phyloP scores from a whole-genome alignment of 2,329 filamentous ascomycete species.

The Aspergillus tamarii region DNA sequence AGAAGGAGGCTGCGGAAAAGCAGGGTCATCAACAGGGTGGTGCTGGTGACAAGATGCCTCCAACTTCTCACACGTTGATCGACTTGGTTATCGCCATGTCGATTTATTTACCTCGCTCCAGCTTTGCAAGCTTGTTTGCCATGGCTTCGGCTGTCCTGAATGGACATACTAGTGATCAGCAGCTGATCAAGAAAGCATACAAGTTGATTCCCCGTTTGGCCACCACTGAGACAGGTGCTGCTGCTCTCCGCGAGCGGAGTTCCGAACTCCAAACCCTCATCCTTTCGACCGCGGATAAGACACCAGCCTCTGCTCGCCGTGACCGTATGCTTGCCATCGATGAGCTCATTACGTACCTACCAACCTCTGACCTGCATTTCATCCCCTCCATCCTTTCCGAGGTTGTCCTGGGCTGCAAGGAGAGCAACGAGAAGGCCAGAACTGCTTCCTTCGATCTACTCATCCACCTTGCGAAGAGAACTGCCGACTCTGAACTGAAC shows the following conservation, averaged over 20 bases:
- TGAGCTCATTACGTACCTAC: conserved; percentile 77
- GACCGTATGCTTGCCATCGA: conserved; percentile 84
- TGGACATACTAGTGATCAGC: conserved; percentile 69
- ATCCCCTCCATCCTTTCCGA: conserved; percentile 90
- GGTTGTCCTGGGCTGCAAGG: conserved; percentile 94
- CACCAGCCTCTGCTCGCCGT: conserved; percentile 80
- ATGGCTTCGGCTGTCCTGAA: conserved; percentile 83
- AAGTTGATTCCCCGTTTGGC: conserved; percentile 92
- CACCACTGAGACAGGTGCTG: conserved; percentile 74
- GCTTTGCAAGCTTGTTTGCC: conserved; percentile 81
- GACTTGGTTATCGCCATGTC: conserved; percentile 96
- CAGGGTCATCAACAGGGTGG: conserved; percentile 66
- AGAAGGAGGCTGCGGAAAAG: conserved; percentile 66
- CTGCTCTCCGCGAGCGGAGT: conserved; percentile 76
- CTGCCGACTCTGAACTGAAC: conserved; percentile 64
- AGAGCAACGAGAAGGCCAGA: conserved; percentile 93
- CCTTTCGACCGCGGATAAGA: conserved; percentile 77
- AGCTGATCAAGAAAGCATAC: conserved; percentile 98
- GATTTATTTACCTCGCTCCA: conserved; percentile 84
- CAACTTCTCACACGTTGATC: conserved; percentile 92
- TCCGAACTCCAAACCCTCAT: conserved; percentile 81
- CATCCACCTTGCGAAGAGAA: conserved; percentile 83
- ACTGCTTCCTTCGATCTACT: conserved; percentile 88
- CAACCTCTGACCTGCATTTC: conserved; percentile 81
- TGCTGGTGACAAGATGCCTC: conserved; percentile 76